phyloP scores from a whole-genome alignment of 164 flowering plant genomes.

The Warburgia ugandensis region DNA sequence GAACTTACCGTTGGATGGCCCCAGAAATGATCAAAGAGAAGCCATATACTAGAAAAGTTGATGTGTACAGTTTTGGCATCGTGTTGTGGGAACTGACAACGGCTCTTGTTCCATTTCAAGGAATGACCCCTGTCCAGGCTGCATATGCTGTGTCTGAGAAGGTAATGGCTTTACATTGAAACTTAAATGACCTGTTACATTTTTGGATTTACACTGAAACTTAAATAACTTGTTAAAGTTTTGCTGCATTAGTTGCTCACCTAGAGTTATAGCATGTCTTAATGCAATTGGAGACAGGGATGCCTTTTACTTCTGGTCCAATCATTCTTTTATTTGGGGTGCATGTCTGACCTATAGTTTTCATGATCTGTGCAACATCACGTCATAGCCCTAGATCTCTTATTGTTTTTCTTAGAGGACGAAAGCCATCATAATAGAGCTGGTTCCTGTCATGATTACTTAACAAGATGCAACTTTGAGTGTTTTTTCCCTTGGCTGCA shows the following conservation, averaged over 20 bases:
- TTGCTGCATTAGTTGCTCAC: not conserved
- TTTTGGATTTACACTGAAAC: not conserved
- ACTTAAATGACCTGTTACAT: not conserved
- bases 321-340: not conserved
- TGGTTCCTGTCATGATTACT: too few relatives aligned
- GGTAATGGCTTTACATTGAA: constrained; percentile 29
- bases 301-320: not conserved
- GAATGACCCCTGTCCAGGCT: constrained; percentile 98
- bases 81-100: constrained; percentile 92
- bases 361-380: not conserved
- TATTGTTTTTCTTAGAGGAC: too few relatives aligned
- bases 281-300: too few relatives aligned
- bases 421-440: too few relatives aligned
- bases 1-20: constrained; percentile 99
- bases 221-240: not conserved
- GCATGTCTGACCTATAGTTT: not conserved
- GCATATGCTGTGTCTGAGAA: constrained; percentile 93
- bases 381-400: too few relatives aligned
- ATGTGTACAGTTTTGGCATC: constrained; percentile 91
- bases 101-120: constrained; percentile 86
- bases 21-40: constrained; percentile 97
- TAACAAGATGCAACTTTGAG: not conserved
- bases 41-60: constrained; percentile 80
- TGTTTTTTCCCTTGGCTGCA: not conserved
- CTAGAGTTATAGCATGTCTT: not conserved